Conservation (phyloP, 2,329 filamentous ascomycete species). For the Fusarium dlaminii region DNA sequence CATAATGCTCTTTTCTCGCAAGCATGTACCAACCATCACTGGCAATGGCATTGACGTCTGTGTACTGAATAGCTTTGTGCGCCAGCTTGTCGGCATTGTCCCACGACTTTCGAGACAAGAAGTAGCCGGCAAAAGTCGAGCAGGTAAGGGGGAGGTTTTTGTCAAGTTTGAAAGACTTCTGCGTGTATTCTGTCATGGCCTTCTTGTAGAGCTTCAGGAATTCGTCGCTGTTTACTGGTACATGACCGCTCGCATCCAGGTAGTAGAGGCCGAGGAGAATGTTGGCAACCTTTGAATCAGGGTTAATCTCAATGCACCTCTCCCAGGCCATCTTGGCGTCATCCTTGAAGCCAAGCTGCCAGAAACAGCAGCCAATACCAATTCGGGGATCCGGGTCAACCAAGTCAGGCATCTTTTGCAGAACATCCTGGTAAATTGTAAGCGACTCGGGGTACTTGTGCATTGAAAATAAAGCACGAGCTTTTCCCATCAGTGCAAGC, state of each 20-base stretch:
- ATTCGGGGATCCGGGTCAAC: slow-evolving; percentile 95
- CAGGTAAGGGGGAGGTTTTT: slow-evolving; percentile 91
- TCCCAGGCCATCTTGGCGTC: slow-evolving; percentile 94
- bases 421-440: slow-evolving; percentile 84
- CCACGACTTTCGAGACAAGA: slow-evolving; percentile 83
- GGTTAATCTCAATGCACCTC: slow-evolving; percentile 80
- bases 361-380: slow-evolving; percentile 95
- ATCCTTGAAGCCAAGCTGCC: slow-evolving; percentile 94
- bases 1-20: slow-evolving; percentile 89
- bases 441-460: slow-evolving; percentile 87
- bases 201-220: slow-evolving; percentile 89
- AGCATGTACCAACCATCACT: slow-evolving; percentile 98
- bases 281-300: slow-evolving; percentile 88
- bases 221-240: slow-evolving; percentile 82
- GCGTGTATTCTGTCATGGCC: slow-evolving; percentile 93
- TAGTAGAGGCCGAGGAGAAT: slow-evolving; percentile 91
- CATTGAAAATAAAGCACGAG: slow-evolving; percentile 85
- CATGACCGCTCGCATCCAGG: slow-evolving; percentile 84
- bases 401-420: slow-evolving; percentile 86
- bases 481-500: slow-evolving; percentile 90
- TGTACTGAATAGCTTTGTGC: slow-evolving; percentile 92
- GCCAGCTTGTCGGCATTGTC: slow-evolving; percentile 85
- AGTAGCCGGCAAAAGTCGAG: slow-evolving; percentile 89
- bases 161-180: slow-evolving; percentile 92
- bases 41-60: slow-evolving; percentile 94